Evolutionary conservation across 2,329 filamentous ascomycete genomes (phyloP), one percentile per base, ranked within the genome.

Genomic region (Trichoderma endophyticum): DNA sequence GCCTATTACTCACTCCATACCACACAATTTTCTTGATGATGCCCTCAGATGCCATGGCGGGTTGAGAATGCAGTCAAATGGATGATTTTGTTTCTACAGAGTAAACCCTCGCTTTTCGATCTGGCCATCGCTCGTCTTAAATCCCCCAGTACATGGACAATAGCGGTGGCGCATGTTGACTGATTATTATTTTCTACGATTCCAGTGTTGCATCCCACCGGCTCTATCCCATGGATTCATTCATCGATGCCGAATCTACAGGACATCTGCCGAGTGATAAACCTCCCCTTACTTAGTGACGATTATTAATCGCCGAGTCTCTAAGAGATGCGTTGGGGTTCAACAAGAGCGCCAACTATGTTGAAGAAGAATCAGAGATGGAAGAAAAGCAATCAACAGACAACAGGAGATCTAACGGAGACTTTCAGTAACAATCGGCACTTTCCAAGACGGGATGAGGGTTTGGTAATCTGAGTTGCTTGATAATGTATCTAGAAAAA

Each of bases 1-100:
- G n/a, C 8, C 15, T 11, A n/a, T 7, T 70, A 70, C 67, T 70
- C 11, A 70, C 67, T 14, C 67, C 67, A 21, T 70, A 70, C 67
- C 67, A 70, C 5, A 54, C 57, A 6, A 70, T 62, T 6, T 54
- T 70, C 39, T 62, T 70, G 26, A 62, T 70, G 1, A 39, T 11
- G 8, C 8, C 12, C 9, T 70, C 57, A 7, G 57, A 70, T 54
- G 39, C 57, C 67, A 70, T 70, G 6, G 11, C 39, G 28, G 11
- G 15, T 4, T 26, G 28, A 2, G 7, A 14, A 30, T 21, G 3
- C 5, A 3, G 8, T 24, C 9, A n/a, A 39, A 8, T 21, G 3
- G 8, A 8, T 43, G 21, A 28, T 28, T 6, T n/a, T 34, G 21
- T 21, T 15, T 28, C 18, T 43, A 62, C 7, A 18, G 9, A 57